Percentiles rank a stretch among this genome's conserved stretches.
Evolutionary conservation across 805 yeast species (phyloP).

Genomic region (Spathaspora girioi): DNA sequence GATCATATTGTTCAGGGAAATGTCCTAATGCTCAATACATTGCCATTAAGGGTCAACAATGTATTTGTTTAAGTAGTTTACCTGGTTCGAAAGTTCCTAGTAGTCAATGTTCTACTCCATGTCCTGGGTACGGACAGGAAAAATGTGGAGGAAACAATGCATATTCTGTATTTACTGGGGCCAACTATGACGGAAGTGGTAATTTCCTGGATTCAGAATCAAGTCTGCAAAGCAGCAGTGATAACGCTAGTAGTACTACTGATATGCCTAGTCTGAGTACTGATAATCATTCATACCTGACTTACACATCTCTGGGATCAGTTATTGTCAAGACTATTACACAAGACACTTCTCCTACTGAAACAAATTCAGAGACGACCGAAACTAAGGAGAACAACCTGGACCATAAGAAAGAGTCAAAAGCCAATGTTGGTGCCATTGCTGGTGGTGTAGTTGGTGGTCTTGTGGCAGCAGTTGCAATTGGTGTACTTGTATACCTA

Average conservation of each 20-base stretch:
- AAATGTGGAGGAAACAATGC: constrained; percentile 34
- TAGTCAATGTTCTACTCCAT: constrained; percentile 23
- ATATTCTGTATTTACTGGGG: constrained; percentile 27
- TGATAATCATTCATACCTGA: background rate
- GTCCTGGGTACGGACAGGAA: constrained; percentile 31
- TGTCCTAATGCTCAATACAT: constrained; percentile 35
- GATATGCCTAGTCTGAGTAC: background rate
- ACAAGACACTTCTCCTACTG: constrained; percentile 1
- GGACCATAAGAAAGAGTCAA: constrained; percentile 10
- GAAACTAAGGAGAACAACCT: background rate
- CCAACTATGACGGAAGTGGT: constrained; percentile 10
- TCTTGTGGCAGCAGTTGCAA: constrained; percentile 24
- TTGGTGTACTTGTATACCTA: constrained; percentile 25
- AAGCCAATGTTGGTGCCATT: constrained; percentile 33
- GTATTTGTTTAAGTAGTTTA: constrained; percentile 32
- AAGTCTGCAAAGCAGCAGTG: too few relatives aligned
- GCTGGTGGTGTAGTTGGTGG: constrained; percentile 48
- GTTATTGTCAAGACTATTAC: background rate
- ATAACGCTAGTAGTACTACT: background rate
- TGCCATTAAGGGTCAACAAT: constrained; percentile 35
- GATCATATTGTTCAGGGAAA: constrained; percentile 22
- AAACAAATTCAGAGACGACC: constrained; percentile 4
- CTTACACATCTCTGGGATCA: background rate
- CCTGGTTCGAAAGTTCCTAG: constrained; percentile 19
- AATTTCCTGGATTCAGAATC: background rate